phyloP scores from a whole-genome alignment of 2,329 filamentous ascomycete species.

The Fusarium sp. region DNA sequence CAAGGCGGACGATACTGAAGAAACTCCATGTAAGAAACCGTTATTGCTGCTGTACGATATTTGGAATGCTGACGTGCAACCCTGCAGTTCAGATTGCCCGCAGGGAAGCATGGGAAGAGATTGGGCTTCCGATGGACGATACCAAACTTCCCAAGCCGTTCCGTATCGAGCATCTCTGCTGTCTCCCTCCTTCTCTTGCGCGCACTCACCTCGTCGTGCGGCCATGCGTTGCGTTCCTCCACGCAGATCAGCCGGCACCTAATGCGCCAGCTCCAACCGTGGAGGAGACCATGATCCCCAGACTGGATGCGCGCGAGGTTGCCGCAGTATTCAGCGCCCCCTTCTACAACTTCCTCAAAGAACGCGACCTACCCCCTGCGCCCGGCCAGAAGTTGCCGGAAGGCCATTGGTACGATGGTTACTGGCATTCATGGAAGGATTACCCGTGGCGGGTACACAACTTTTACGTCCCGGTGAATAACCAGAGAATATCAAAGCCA shows the following conservation, averaged over 20 bases:
- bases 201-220: slow-evolving; percentile 81
- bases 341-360: slow-evolving; percentile 84
- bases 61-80: not conserved
- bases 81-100: slow-evolving; percentile 82
- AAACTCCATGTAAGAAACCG: slow-evolving; percentile 70
- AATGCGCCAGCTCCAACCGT: slow-evolving; percentile 61
- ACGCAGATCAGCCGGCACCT: slow-evolving; percentile 67
- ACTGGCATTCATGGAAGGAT: slow-evolving; percentile 86
- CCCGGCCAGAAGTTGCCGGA: slow-evolving; percentile 58
- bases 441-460: slow-evolving; percentile 89
- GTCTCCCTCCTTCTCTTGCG: slow-evolving; percentile 83
- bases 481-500: slow-evolving; percentile 78
- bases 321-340: slow-evolving; percentile 94
- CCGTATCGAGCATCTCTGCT: slow-evolving; percentile 88
- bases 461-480: slow-evolving; percentile 87
- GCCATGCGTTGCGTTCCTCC: slow-evolving; percentile 84
- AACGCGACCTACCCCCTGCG: slow-evolving; percentile 68
- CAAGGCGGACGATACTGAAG: slow-evolving; percentile 72
- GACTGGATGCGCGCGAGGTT: slow-evolving; percentile 90
- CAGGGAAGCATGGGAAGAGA: slow-evolving; percentile 93
- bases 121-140: slow-evolving; percentile 85
- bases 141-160: slow-evolving; percentile 81
- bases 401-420: slow-evolving; percentile 87
- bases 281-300: slow-evolving; percentile 82
- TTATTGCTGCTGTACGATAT: not conserved